phyloP scores from a whole-genome alignment of 177 flowering plant genomes.

The Vitis hybrid region DNA sequence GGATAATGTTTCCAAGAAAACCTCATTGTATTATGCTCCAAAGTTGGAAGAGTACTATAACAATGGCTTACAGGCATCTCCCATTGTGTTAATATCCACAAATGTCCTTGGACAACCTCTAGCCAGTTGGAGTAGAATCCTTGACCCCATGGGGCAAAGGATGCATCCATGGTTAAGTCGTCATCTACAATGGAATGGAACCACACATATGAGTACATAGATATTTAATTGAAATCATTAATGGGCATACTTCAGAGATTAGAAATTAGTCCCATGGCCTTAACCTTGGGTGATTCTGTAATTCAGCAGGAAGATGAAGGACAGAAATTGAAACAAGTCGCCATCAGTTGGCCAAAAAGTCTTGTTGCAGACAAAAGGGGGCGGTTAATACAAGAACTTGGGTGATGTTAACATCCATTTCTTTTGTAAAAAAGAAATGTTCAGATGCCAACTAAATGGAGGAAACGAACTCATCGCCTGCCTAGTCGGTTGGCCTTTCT shows the following conservation, averaged over 20 bases:
- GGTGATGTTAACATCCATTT: background rate
- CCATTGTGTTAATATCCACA: background rate
- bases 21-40: slow-evolving; percentile 17
- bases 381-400: background rate
- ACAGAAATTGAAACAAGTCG: background rate
- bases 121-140: too few relatives aligned
- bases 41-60: background rate
- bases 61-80: background rate
- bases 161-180: background rate
- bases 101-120: too few relatives aligned
- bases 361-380: slow-evolving; percentile 11
- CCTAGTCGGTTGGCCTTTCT: background rate
- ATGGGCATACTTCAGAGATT: too few relatives aligned
- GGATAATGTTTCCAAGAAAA: background rate
- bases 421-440: background rate
- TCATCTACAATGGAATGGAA: background rate
- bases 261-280: too few relatives aligned
- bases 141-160: too few relatives aligned
- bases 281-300: too few relatives aligned
- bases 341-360: background rate
- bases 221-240: background rate
- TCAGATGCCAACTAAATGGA: slow-evolving; percentile 1
- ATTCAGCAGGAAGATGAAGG: background rate
- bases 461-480: background rate
- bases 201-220: background rate